Conservation (phyloP, 139 green algal genomes). For the Chlamydomonas eustigma region DNA sequence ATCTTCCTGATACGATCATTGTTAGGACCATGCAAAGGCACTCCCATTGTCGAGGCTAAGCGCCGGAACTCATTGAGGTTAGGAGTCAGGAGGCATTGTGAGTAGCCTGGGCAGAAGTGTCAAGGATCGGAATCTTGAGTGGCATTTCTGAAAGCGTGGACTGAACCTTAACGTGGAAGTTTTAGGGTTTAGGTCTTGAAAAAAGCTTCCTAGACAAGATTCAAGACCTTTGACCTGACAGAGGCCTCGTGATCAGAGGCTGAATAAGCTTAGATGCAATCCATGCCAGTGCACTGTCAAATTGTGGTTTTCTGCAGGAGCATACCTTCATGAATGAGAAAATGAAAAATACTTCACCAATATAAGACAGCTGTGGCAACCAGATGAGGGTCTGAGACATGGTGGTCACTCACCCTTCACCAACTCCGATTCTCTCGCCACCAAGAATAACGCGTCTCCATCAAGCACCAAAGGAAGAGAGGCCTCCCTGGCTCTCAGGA, state of each 20-base stretch:
- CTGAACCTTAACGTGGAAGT: not conserved
- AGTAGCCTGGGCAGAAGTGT: slow-evolving; percentile 28
- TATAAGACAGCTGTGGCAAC: too few relatives aligned
- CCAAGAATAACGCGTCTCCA: slow-evolving; percentile 38
- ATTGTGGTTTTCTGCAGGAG: too few relatives aligned
- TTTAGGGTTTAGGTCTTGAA: not conserved
- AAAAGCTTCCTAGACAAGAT: too few relatives aligned
- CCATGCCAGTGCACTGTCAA: too few relatives aligned
- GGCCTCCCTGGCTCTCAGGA: slow-evolving; percentile 18
- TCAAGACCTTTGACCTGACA: too few relatives aligned
- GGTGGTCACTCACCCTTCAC: slow-evolving; percentile 37
- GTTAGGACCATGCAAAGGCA: slow-evolving; percentile 34
- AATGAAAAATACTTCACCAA: too few relatives aligned
- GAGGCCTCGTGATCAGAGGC: too few relatives aligned
- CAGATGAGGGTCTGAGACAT: too few relatives aligned
- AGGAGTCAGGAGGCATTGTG: slow-evolving; percentile 50
- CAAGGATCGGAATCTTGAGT: not conserved
- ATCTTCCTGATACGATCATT: slow-evolving; percentile 38
- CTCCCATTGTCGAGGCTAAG: slow-evolving; percentile 35
- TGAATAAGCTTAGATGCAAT: too few relatives aligned
- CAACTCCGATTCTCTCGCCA: slow-evolving; percentile 31
- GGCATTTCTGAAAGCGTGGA: not conserved
- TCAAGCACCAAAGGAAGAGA: slow-evolving; percentile 43
- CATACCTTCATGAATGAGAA: too few relatives aligned
- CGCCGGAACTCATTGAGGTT: slow-evolving; percentile 63